Base-by-base conservation (phyloP, 495 filamentous ascomycete species). In the Staphylotrichum tortipilum region DNA sequence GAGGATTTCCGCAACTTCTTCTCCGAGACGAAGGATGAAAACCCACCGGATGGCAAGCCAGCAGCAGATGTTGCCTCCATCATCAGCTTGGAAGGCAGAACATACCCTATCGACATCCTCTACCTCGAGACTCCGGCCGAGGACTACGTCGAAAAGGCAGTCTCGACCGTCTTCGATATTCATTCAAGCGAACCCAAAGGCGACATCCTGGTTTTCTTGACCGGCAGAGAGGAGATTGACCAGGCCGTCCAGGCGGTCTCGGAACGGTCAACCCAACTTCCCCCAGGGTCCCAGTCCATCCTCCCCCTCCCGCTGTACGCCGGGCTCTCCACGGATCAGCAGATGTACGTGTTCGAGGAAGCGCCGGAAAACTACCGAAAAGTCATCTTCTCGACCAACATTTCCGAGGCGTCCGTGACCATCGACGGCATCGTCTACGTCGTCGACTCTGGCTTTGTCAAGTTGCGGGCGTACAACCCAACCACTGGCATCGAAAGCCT, bases 341-440 rank as follows among this genome's bases (percentile, higher is more conserved):
- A 98, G 60, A 83, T 94, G 71, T 88, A 88, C 50, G 86, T 96
- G 41, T 97, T 98, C 53, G 89, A 95, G 54, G 78, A 84, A 36
- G 76, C 92, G 8, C 86, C 88, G 10, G 85, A 86, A 53, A 89
- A 89, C 53, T 84, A 82, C 19, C 74, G 92, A 12, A 98, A 97
- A 63, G 86, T 95, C 28, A 85, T 98, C 37, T 82, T 98, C 51
- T 88, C 86, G 3, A 97, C 92, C 39, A 97, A 97, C 63, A 96
- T 98, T 53, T 88, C 92, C 29, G 92, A 98, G 70, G 94, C 92
- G 17, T 91, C 85, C 0, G 81, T 98, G 14, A 98, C 92, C 7
- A 95, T 98, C 37, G 85, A 94, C 49, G 89, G 88, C 5, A 88
- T 97, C 53, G 81, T 88, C 39, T 97, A 90, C 59, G 91, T 98